Base-by-base conservation (phyloP, 768 basidiomycete species). In the Glaciozyma antarctica region DNA sequence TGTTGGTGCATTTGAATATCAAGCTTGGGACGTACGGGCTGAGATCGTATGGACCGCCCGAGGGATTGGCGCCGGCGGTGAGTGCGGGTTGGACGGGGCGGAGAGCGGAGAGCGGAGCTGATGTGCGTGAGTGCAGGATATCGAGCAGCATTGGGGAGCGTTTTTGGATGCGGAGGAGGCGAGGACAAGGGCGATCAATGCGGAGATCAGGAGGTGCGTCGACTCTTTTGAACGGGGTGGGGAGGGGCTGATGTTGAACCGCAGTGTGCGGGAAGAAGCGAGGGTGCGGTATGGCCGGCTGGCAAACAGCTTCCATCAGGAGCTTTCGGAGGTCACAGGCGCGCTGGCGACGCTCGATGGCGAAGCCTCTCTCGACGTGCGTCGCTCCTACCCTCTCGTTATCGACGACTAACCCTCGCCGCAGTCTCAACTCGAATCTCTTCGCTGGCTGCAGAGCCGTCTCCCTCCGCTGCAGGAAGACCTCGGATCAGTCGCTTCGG, bases 1-100 rank as follows among this genome's bases (percentile, higher is more conserved):
- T 97, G 19, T 89, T 97, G 69, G 86, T 88, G 5, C 94, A 95
- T 73, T 86, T 99, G 34, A 89, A 92, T 76, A 94, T 90, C 1
- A 97, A 98, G 77, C 78, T 98, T 62, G 83, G 82, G 76, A 98
- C 93, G 28, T 98, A 98, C 78, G 84, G 86, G 15, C 75, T 99
- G 71, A 80, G 84, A 64, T 85, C 88, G 72, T 98, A 93, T 76
- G 81, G 86, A 28, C 92, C 95, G 17, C 84, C 85, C 3, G 75
- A 77, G 5, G 91, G 88, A 3, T 77, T 91, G 24, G 78, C 84
- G 28, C 80, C 86, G 38, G 78, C 80, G 44, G 85, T 84, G 67
- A 57, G 81, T 75, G 21, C 48, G 24, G 63, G n/a, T 38, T 28
- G 28, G 28, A n/a, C 16, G 10, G 21, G 28, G 54, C 26, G 15